Base-by-base conservation (phyloP, 83 land plant genomes). In the Picea abies region DNA sequence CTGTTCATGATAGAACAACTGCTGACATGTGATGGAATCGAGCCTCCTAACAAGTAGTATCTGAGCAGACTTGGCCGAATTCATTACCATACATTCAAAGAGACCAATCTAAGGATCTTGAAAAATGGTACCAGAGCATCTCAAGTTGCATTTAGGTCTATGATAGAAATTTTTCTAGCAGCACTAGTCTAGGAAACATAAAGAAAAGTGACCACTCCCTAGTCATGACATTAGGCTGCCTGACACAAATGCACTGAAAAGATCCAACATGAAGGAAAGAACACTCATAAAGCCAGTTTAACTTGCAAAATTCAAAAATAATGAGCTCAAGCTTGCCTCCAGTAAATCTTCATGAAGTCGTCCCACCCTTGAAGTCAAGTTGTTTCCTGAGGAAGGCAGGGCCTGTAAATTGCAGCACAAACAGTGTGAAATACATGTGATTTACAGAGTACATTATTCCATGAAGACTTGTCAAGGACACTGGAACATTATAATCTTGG, bases 331-430 rank as follows among this genome's bases (percentile, higher is more conserved):
- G 82, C 87, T 81, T 72, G 80, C 95, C 91, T 92, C 95, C 61
- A 89, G 78, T 60, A 85, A 75, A 80, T 92, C 95, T 25, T 76
- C 66, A 63, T 83, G 86, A 73, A 90, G 92, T 64, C 22, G 87
- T 73, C 47, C 72, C 32, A 41, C 35, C 25, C 47, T 82, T 61
- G 69, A 63, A 22, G 70, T 82, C 65, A 65, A 85, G 73, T 49
- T 71, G 20, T 79, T 63, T 22, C 79, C 80, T 47, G 92, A 84
- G 23, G 89, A 76, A 77, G 81, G 47, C 6, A 90, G 47, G 39
- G 61, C 86, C 94, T 92, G 85, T 10, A 80, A 39, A 66, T 80
- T 26, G 44, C 60, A 80, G 9, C 63, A 79, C 80, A 61, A 79
- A 29, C n/a, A 17, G 49, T 11, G 26, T 23, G 60, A 49, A 60